These are phyloP conservation scores for Carex myosuroides DNA, from an alignment of 176 grass and related monocot genomes.

Conservation along the genomic window DNA sequence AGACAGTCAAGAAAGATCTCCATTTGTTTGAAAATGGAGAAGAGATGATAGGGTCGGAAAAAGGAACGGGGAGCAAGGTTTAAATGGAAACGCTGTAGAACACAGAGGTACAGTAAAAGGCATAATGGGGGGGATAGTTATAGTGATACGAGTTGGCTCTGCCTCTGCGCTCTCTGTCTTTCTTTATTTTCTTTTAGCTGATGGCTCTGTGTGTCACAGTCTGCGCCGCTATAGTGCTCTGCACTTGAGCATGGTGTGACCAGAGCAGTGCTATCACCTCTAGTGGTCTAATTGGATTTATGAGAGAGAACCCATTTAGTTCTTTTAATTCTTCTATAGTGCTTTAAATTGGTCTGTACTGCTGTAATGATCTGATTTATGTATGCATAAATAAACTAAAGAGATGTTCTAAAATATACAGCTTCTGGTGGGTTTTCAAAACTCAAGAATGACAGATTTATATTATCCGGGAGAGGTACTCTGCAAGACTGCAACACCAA, in stretches of 20 bases:
- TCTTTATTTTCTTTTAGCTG: not conserved
- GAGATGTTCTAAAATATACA: not conserved
- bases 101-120: not conserved
- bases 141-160: not conserved
- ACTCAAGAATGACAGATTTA: not conserved
- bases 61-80: not conserved
- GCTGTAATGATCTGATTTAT: too few species aligned
- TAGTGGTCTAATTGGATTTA: not conserved
- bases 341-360: not conserved
- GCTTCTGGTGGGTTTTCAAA: not conserved
- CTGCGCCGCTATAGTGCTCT: constrained; percentile 21
- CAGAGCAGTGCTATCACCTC: constrained; percentile 7
- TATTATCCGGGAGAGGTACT: not conserved
- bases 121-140: not conserved
- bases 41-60: not conserved
- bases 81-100: constrained; percentile 3
- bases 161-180: not conserved
- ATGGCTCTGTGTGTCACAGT: constrained; percentile 6
- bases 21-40: not conserved
- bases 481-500: not conserved
- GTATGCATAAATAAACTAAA: not conserved
- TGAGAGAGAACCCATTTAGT: not conserved
- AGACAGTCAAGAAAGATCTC: not conserved
- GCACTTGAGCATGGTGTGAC: not conserved
- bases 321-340: not conserved